Evolutionary conservation across 345 rosid genomes (phyloP), one percentile per base, ranked within the genome.

Genomic region (Combretum micranthum): DNA sequence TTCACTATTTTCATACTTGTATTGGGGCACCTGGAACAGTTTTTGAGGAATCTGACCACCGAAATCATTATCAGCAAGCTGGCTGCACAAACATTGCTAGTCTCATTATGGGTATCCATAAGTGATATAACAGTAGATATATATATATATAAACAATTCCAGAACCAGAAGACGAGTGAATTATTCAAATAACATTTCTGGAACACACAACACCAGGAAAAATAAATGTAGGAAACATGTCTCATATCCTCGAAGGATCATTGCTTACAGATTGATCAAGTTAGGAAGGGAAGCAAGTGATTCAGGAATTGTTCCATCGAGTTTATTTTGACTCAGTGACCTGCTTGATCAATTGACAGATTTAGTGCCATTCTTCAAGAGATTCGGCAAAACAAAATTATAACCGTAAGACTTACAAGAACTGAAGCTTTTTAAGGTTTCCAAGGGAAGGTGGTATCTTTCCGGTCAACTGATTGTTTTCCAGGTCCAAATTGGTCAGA

Each of bases 401-500:
- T 50, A 58, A 63, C 2, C 23, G 52, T 63, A 51, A 56, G 55
- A 74, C 96, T 85, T 72, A 94, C 99, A 94, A 73, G 81, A 94
- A 85, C 69, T 87, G 97, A 72, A 90, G 97, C 59, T 67, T 84
- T 72, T 77, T 79, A 57, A 94, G 97, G 61, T 85, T 75, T 45
- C 99, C 96, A 54, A 90, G 71, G 55, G 90, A 66, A 56, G 87
- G 61, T 8, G 99, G 99, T 79, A 94, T 87, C 66, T 64, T 71
- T 59, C 99, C 99, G 50, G 60, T 76, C 54, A 94, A 71, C 63
- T 47, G 74, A 84, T 94, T 94, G 55, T 84, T 82, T 65, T 80
- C 96, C 81, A 94, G 79, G 73, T 94, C 97, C 78, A 94, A 80
- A 67, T 80, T 82, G 43, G 82, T 85, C 71, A 94, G 82, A 69